Evolutionary conservation across 2,329 filamentous ascomycete species (phyloP).

Genomic region (Didymella exigua): DNA sequence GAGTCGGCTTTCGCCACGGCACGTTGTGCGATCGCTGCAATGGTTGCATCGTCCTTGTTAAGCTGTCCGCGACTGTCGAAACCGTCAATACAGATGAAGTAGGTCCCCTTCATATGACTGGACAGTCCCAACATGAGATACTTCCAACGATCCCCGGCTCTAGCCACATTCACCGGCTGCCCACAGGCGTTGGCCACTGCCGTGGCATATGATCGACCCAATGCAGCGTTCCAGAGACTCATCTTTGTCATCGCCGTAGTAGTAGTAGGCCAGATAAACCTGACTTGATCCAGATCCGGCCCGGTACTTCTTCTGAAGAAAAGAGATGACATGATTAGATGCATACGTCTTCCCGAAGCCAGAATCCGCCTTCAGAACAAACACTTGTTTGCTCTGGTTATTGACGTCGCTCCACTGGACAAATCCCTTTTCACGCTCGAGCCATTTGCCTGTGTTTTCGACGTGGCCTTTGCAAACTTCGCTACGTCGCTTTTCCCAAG

Average conservation of each 20-base stretch:
- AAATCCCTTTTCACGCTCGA: not conserved
- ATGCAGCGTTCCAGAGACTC: constrained; percentile 19
- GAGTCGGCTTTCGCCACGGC: not conserved
- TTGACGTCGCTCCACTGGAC: not conserved
- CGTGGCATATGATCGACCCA: constrained; percentile 23
- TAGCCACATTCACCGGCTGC: not conserved
- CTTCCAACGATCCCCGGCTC: not conserved
- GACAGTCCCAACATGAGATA: constrained; percentile 6
- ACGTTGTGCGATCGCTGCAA: not conserved
- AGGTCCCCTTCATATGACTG: constrained; percentile 18
- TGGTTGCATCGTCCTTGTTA: not conserved
- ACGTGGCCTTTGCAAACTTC: not conserved
- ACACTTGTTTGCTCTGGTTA: not conserved
- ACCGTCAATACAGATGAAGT: constrained; percentile 23
- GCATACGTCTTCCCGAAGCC: constrained; percentile 1
- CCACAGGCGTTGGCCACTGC: constrained; percentile 14
- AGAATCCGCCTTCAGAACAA: not conserved
- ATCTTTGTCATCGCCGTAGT: constrained; percentile 20
- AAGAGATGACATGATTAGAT: not conserved
- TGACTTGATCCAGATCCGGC: not conserved
- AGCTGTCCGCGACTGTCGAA: constrained; percentile 6
- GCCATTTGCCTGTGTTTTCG: not conserved
- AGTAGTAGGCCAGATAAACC: constrained; percentile 22
- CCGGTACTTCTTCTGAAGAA: not conserved
- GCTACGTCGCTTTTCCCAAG: not conserved